These are phyloP conservation scores for Excoecaria agallocha DNA, from an alignment of 345 rosid genomes.

Conservation along the genomic window DNA sequence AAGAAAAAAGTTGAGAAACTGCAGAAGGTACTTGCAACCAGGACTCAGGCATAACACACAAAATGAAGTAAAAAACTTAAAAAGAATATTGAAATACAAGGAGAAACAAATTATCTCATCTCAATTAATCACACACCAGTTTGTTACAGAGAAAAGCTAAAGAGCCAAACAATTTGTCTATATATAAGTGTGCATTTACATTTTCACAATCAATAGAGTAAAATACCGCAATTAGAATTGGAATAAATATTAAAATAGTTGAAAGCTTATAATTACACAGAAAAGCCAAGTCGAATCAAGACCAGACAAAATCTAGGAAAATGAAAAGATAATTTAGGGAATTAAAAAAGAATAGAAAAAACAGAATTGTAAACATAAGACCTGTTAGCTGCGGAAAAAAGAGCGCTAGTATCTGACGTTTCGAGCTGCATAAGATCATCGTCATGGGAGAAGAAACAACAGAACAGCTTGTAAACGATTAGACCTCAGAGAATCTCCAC, in stretches of 20 bases:
- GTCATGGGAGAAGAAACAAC: conserved; percentile 44
- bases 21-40: not conserved
- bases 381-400: conserved; percentile 75
- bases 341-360: not conserved
- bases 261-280: not conserved
- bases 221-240: too few species aligned
- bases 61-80: not conserved
- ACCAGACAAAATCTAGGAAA: not conserved
- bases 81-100: too few species aligned
- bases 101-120: too few species aligned
- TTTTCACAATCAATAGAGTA: too few species aligned
- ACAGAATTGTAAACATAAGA: not conserved
- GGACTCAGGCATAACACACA: not conserved
- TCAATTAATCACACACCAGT: not conserved
- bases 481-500: conserved; percentile 70
- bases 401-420: conserved; percentile 58
- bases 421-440: conserved; percentile 56
- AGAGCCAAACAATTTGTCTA: not conserved
- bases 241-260: not conserved
- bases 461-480: conserved; percentile 49
- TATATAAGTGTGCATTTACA: not conserved
- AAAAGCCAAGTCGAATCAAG: not conserved
- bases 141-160: not conserved
- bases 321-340: not conserved
- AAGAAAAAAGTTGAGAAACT: not conserved